Conservation (phyloP, 2,329 filamentous ascomycete species). For the Biscogniauxia marginata region DNA sequence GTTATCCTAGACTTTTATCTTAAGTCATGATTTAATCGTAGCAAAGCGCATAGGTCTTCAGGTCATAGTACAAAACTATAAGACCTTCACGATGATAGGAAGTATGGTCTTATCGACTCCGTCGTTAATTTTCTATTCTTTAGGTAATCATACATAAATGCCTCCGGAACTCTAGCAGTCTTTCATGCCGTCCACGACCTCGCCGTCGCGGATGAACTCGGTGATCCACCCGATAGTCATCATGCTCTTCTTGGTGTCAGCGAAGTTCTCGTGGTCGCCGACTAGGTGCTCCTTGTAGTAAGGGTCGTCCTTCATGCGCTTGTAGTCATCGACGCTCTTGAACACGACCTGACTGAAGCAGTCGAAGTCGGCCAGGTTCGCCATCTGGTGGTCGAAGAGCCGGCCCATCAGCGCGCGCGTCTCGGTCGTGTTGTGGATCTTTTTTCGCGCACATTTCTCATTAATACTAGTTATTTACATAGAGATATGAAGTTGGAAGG, state of each 20-base stretch:
- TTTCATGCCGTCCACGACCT: constrained; percentile 24
- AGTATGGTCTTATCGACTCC: too few species aligned
- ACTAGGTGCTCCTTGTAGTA: constrained; percentile 46
- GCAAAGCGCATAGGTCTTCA: too few species aligned
- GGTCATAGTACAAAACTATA: too few species aligned
- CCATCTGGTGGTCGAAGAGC: constrained; percentile 45
- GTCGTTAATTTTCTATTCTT: too few species aligned
- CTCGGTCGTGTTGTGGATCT: constrained; percentile 41
- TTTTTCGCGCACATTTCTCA: too few species aligned
- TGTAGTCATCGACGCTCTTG: constrained; percentile 43
- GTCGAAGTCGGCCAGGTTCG: constrained; percentile 49
- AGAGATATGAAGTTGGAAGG: too few species aligned
- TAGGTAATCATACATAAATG: too few species aligned
- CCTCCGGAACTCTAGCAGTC: neutral
- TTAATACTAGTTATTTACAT: too few species aligned
- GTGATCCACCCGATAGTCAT: constrained; percentile 49
- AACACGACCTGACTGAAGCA: constrained; percentile 51
- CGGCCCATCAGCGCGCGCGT: constrained; percentile 40
- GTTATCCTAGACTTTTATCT: too few species aligned
- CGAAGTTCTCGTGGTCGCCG: constrained; percentile 48
- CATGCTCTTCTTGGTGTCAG: constrained; percentile 44
- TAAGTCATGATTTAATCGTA: too few species aligned
- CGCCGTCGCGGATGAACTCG: constrained; percentile 40
- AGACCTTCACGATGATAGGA: too few species aligned
- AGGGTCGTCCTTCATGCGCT: constrained; percentile 47